A percentile compares a stretch with the other conserved stretches of the same genome.
Evolutionary conservation across 352 stramenopile genomes (phyloP).

Genomic region (Phytophthora multivora): DNA sequence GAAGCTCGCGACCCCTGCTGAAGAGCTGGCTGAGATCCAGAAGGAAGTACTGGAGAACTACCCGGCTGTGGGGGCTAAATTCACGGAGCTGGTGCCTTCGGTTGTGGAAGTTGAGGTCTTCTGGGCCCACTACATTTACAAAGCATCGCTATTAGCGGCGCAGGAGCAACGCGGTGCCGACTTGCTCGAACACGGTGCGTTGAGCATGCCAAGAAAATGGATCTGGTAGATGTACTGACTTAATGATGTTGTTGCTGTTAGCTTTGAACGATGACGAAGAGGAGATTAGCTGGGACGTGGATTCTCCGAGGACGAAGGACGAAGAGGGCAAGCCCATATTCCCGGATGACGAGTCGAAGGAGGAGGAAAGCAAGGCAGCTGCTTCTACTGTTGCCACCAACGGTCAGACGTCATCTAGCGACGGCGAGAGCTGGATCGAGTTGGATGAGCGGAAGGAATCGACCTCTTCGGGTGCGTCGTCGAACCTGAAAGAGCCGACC

Average conservation of each 20-base stretch:
- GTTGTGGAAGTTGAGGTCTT: constrained; percentile 57
- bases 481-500: constrained; percentile 30
- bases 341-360: constrained; percentile 48
- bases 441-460: constrained; percentile 69
- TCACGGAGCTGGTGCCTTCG: constrained; percentile 61
- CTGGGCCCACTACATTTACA: constrained; percentile 80
- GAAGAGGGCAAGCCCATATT: constrained; percentile 45
- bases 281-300: constrained; percentile 70
- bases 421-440: constrained; percentile 72
- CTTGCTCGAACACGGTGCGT: constrained; percentile 65
- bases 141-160: constrained; percentile 66
- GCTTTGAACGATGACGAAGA: constrained; percentile 70
- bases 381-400: constrained; percentile 10
- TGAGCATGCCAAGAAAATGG: neutral
- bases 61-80: constrained; percentile 58
- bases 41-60: constrained; percentile 69
- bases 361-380: constrained; percentile 33
- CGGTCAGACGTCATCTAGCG: constrained; percentile 47
- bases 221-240: no score
- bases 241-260: constrained; percentile 19
- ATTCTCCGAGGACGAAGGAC: constrained; percentile 58
- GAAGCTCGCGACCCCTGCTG: constrained; percentile 33
- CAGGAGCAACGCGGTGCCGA: constrained; percentile 70
- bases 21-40: constrained; percentile 51
- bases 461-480: constrained; percentile 50